A percentile compares a stretch with the other conserved stretches of the same genome.
These are phyloP conservation scores for Acacia pycnantha DNA, from an alignment of 331 rosid genomes.

Conservation along the genomic window DNA sequence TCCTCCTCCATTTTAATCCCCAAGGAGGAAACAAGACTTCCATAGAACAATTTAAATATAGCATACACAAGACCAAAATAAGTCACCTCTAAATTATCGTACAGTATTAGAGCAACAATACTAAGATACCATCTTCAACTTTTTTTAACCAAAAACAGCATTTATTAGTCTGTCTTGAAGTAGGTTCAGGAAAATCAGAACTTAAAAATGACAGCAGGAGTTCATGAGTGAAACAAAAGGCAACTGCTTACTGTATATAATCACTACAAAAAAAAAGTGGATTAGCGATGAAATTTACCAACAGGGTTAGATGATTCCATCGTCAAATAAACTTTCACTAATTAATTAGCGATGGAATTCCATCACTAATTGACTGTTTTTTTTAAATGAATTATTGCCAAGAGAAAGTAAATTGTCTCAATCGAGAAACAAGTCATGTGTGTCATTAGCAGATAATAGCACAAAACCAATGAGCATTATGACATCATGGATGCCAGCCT, in stretches of 20 bases:
- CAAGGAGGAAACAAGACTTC: background rate
- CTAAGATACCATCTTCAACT: background rate
- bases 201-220: background rate
- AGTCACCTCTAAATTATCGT: background rate
- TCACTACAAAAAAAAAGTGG: too few relatives aligned
- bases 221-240: background rate
- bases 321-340: too few relatives aligned
- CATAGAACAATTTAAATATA: background rate
- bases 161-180: background rate
- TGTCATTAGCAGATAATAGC: background rate
- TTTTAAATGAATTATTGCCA: background rate
- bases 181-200: background rate
- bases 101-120: slow-evolving; percentile 10
- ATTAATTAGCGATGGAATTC: too few relatives aligned
- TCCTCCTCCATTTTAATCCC: slow-evolving; percentile 5
- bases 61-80: background rate
- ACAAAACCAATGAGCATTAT: background rate
- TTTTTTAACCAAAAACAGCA: background rate
- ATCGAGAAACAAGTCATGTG: background rate
- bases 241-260: background rate
- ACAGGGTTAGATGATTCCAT: too few relatives aligned
- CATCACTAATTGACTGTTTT: too few relatives aligned
- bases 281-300: too few relatives aligned
- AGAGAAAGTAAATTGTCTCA: background rate
- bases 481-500: background rate